Conservation (phyloP, 768 basidiomycete species). For the Boletus tomentosulus region DNA sequence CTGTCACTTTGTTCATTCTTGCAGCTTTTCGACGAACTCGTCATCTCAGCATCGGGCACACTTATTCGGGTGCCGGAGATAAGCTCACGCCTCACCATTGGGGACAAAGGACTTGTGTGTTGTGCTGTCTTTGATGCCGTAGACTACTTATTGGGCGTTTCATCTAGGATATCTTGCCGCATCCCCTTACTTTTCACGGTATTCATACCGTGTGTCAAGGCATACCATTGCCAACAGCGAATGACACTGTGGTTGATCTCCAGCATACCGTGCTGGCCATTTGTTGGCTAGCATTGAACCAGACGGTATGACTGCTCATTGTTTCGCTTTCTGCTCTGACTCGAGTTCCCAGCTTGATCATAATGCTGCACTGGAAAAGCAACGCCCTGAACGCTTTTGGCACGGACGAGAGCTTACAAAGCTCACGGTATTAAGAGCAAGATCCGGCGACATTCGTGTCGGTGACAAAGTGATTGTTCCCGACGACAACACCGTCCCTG, state of each 20-base stretch:
- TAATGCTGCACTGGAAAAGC: constrained; percentile 48
- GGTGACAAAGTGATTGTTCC: constrained; percentile 70
- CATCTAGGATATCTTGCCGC: constrained; percentile 62
- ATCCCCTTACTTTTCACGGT: constrained; percentile 43
- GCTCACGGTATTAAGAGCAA: constrained; percentile 58
- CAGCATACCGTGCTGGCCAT: constrained; percentile 77
- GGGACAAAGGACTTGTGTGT: constrained; percentile 70
- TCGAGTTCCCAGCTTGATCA: constrained; percentile 50
- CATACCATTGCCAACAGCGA: constrained; percentile 37
- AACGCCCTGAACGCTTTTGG: constrained; percentile 77
- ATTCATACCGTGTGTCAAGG: constrained; percentile 46
- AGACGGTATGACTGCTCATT: constrained; percentile 50
- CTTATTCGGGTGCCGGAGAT: constrained; percentile 76
- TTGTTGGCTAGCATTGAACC: constrained; percentile 85
- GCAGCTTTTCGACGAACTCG: constrained; percentile 80
- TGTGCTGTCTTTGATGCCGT: background rate
- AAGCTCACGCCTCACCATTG: constrained; percentile 68
- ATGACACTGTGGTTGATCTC: constrained; percentile 67
- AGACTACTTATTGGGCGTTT: constrained; percentile 1
- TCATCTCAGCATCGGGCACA: constrained; percentile 63
- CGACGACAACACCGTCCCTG: constrained; percentile 41
- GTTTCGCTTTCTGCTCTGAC: constrained; percentile 2
- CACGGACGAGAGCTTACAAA: constrained; percentile 56
- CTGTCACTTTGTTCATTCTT: constrained; percentile 11
- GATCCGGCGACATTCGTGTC: constrained; percentile 64